These are phyloP conservation scores for Acanthamoeba lenticulata DNA, from an alignment of 208 protist genomes.

Conservation along the genomic window DNA sequence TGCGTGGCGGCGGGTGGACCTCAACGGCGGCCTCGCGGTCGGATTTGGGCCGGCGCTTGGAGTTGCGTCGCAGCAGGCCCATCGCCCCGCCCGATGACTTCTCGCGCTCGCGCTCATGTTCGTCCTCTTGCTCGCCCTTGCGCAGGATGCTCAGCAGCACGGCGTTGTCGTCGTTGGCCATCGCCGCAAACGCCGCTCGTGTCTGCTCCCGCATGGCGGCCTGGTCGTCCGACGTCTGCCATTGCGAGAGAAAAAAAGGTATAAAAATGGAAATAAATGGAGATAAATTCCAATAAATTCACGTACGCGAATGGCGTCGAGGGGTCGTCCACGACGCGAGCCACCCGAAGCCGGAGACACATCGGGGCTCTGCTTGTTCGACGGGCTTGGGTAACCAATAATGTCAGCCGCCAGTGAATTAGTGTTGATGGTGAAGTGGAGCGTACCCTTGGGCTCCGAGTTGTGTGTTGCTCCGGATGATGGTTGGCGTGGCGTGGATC, in stretches of 20 bases:
- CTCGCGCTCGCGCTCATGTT: background rate
- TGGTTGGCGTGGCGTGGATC: no score
- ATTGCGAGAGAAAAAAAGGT: background rate
- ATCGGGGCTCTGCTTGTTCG: no score
- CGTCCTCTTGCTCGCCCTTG: conserved; percentile 46
- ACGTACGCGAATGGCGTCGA: no score
- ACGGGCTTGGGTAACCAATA: no score
- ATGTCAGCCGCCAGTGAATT: no score
- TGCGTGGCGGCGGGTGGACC: background rate
- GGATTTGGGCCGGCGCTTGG: background rate
- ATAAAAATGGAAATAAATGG: no score
- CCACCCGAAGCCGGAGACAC: no score
- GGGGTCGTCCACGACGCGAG: no score
- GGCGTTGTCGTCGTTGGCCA: conserved; percentile 59
- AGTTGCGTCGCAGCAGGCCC: conserved; percentile 1
- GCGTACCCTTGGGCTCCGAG: no score
- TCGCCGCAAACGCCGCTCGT: background rate
- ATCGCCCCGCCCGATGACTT: background rate
- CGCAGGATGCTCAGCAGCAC: conserved; percentile 24
- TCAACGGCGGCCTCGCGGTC: background rate
- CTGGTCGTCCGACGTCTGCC: background rate
- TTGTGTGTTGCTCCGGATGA: no score
- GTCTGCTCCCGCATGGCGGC: background rate
- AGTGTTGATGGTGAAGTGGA: no score
- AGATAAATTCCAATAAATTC: no score